phyloP scores from a whole-genome alignment of 495 filamentous ascomycete genomes.

The Aspergillus bridgeri region DNA sequence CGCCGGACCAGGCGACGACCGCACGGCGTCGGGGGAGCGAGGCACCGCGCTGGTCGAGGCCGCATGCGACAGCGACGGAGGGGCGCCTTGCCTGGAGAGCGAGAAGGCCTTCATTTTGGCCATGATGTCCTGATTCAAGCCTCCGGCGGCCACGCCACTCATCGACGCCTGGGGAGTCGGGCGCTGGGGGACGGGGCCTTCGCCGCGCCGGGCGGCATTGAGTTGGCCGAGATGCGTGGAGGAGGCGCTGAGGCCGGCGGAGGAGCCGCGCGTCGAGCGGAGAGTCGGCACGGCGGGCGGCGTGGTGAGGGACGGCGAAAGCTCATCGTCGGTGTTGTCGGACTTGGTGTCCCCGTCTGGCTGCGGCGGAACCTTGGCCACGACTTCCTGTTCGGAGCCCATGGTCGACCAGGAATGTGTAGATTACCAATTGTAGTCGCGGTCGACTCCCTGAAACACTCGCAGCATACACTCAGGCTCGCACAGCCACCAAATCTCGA shows the following conservation, averaged over 20 bases:
- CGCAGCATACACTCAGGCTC: constrained; percentile 2
- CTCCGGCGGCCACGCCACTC: constrained; percentile 51
- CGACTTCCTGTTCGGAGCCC: constrained; percentile 17
- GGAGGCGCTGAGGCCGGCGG: constrained; percentile 60
- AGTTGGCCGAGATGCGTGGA: constrained; percentile 79
- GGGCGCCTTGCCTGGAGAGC: constrained; percentile 57
- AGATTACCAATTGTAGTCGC: background rate
- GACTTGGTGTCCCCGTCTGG: constrained; percentile 20
- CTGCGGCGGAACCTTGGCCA: constrained; percentile 14
- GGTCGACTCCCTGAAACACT: constrained; percentile 5
- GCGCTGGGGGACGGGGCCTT: constrained; percentile 36
- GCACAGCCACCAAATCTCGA: constrained; percentile 4
- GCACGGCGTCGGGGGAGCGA: constrained; percentile 16
- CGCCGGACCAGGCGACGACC: background rate
- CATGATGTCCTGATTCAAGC: constrained; percentile 74
- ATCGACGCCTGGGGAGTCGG: constrained; percentile 48
- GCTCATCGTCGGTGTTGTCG: constrained; percentile 27
- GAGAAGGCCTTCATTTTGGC: constrained; percentile 78
- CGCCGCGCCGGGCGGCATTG: constrained; percentile 67
- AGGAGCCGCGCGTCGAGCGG: constrained; percentile 26
- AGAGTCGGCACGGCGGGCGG: constrained; percentile 23
- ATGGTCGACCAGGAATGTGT: constrained; percentile 6
- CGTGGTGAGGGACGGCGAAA: constrained; percentile 17
- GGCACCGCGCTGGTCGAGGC: constrained; percentile 37
- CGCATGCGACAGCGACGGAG: constrained; percentile 33